Evolutionary conservation across 2,329 filamentous ascomycete genomes (phyloP).

Genomic region (Monilinia vaccinii-corymbosi): DNA sequence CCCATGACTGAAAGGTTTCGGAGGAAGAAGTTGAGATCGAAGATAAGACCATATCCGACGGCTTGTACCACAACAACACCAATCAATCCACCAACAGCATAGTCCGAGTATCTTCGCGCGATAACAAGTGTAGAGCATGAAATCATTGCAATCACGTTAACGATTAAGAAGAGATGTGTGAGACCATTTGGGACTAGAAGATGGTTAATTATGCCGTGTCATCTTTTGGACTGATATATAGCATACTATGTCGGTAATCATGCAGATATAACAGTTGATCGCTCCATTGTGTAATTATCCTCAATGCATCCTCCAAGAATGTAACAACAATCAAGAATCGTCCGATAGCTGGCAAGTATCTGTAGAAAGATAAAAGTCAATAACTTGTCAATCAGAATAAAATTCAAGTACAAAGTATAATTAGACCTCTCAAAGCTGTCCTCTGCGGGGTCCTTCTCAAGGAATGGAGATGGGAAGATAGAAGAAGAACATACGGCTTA

Average conservation of each 20-base stretch:
- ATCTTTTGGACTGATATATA: neutral
- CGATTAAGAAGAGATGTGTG: conserved; percentile 85
- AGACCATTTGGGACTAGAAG: conserved; percentile 70
- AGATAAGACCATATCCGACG: conserved; percentile 93
- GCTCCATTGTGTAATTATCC: conserved; percentile 95
- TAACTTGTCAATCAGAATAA: neutral
- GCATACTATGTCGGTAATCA: conserved; percentile 81
- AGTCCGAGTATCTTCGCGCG: conserved; percentile 83
- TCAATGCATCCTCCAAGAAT: conserved; percentile 90
- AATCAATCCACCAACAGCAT: conserved; percentile 83
- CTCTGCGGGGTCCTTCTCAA: conserved; percentile 11
- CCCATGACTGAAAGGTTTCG: conserved; percentile 97
- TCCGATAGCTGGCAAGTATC: conserved; percentile 88
- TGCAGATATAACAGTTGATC: conserved; percentile 90
- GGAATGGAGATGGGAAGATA: neutral
- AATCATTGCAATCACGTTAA: conserved; percentile 84
- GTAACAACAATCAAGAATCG: conserved; percentile 97
- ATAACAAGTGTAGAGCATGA: conserved; percentile 80
- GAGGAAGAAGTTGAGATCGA: conserved; percentile 99
- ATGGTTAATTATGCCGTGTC: conserved; percentile 10
- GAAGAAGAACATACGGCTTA: conserved; percentile 66
- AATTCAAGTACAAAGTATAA: neutral
- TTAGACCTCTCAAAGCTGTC: neutral
- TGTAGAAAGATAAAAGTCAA: conserved; percentile 33
- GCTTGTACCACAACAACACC: conserved; percentile 88